Percentiles rank a stretch among this genome's conserved stretches.
Evolutionary conservation across 2,329 filamentous ascomycete species (phyloP).

Genomic region (Pyrenophora seminiperda): DNA sequence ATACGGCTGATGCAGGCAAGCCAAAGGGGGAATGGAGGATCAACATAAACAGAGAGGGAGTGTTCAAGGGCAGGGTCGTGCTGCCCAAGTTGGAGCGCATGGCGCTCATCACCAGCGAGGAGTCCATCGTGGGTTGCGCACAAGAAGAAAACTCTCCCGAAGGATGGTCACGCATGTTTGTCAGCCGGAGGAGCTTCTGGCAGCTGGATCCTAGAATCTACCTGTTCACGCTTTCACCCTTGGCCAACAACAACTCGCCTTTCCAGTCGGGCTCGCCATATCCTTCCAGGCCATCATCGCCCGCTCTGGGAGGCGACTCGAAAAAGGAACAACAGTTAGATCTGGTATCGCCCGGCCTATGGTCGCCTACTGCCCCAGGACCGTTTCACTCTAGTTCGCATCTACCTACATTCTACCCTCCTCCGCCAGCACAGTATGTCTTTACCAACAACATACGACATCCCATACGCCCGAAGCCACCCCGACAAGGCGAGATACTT

Average conservation of each 20-base stretch:
- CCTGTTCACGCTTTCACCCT: constrained; percentile 79
- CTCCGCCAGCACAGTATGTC: constrained; percentile 78
- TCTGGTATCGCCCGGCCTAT: constrained; percentile 41
- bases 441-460: constrained; percentile 81
- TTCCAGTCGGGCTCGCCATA: constrained; percentile 58
- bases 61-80: constrained; percentile 80
- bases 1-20: constrained; percentile 69
- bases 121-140: constrained; percentile 73
- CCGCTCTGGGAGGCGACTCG: constrained; percentile 41
- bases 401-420: constrained; percentile 88
- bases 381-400: constrained; percentile 84
- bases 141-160: constrained; percentile 65
- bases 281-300: constrained; percentile 58
- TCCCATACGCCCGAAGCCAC: constrained; percentile 84
- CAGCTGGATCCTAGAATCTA: constrained; percentile 87
- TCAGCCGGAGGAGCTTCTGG: constrained; percentile 83
- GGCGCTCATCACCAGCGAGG: constrained; percentile 78
- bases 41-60: constrained; percentile 82
- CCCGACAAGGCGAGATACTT: constrained; percentile 86
- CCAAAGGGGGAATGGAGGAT: constrained; percentile 88
- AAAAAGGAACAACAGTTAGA: constrained; percentile 40
- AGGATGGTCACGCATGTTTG: constrained; percentile 81
- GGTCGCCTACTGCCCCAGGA: constrained; percentile 56
- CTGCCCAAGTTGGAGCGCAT: constrained; percentile 92
- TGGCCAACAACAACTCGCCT: constrained; percentile 52